phyloP scores from a whole-genome alignment of 352 stramenopile species.

The Phytophthora nicotianae region DNA sequence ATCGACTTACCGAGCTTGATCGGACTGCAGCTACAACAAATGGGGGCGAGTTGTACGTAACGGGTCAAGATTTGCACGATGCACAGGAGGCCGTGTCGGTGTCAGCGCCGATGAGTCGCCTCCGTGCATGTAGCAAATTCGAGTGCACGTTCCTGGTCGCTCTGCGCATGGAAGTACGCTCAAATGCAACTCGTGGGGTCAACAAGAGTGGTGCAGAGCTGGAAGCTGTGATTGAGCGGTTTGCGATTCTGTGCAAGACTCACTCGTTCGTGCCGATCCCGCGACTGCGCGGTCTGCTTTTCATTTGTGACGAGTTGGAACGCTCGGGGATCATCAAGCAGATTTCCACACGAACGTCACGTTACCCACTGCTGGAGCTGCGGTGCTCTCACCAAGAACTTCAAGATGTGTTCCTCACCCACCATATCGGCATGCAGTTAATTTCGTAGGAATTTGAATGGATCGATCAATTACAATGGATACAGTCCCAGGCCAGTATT shows the following conservation, averaged over 20 bases:
- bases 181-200: slow-evolving; percentile 27
- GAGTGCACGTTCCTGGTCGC: slow-evolving; percentile 77
- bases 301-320: slow-evolving; percentile 70
- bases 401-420: slow-evolving; percentile 64
- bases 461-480: no score
- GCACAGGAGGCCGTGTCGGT: slow-evolving; percentile 58
- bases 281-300: slow-evolving; percentile 51
- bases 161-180: slow-evolving; percentile 63
- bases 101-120: slow-evolving; percentile 57
- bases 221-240: slow-evolving; percentile 65
- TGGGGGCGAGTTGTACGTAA: slow-evolving; percentile 38
- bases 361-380: slow-evolving; percentile 62
- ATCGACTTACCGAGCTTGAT: slow-evolving; percentile 32
- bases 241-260: slow-evolving; percentile 75
- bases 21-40: background rate
- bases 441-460: slow-evolving; percentile 40
- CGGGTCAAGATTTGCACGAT: slow-evolving; percentile 58
- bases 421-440: slow-evolving; percentile 64
- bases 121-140: slow-evolving; percentile 69
- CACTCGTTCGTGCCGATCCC: slow-evolving; percentile 63
- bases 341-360: slow-evolving; percentile 44
- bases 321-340: slow-evolving; percentile 65
- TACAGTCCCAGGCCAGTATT: no score
- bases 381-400: slow-evolving; percentile 71
- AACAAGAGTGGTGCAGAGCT: slow-evolving; percentile 49